Percentiles rank a stretch among this genome's conserved stretches.
These are phyloP conservation scores for Sugiyamaella chiloensis DNA, from an alignment of 805 yeast species.

Conservation along the genomic window DNA sequence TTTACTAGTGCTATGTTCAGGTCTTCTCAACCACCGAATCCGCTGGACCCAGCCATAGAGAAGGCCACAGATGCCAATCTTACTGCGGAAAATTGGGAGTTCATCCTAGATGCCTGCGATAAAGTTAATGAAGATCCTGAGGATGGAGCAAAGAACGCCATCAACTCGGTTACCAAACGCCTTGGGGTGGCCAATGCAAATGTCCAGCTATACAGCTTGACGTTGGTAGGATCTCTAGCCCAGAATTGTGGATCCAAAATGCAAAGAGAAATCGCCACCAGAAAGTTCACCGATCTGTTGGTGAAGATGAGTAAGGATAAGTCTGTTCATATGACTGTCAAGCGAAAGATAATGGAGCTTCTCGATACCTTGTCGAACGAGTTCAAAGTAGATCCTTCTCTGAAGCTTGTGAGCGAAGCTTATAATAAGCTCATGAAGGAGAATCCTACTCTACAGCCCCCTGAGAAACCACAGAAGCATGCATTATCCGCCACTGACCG, in stretches of 20 bases:
- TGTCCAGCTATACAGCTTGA: slow-evolving; percentile 56
- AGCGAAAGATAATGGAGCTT: slow-evolving; percentile 60
- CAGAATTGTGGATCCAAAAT: slow-evolving; percentile 75
- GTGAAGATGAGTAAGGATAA: slow-evolving; percentile 50
- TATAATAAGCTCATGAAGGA: slow-evolving; percentile 46
- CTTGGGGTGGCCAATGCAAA: slow-evolving; percentile 58
- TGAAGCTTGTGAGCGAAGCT: slow-evolving; percentile 65
- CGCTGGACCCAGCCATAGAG: slow-evolving; percentile 27
- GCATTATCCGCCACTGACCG: slow-evolving; percentile 45
- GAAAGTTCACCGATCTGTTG: slow-evolving; percentile 48
- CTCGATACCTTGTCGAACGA: slow-evolving; percentile 62
- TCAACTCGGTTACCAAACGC: slow-evolving; percentile 46
- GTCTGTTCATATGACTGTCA: slow-evolving; percentile 63
- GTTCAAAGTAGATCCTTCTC: slow-evolving; percentile 71
- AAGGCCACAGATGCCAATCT: slow-evolving; percentile 65
- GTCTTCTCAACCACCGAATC: slow-evolving; percentile 27
- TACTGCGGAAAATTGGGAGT: slow-evolving; percentile 66
- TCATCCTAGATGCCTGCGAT: slow-evolving; percentile 64
- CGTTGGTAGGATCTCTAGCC: slow-evolving; percentile 55
- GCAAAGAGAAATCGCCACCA: slow-evolving; percentile 60
- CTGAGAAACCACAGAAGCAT: slow-evolving; percentile 58
- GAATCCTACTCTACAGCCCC: slow-evolving; percentile 42
- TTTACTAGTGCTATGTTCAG: too few species aligned
- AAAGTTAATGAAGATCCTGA: slow-evolving; percentile 60
- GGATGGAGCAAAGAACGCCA: slow-evolving; percentile 47